Evolutionary conservation across 192 early-diverging fungal genomes (phyloP), one percentile per base, ranked within the genome.

Genomic region (Entomortierella lignicola): DNA sequence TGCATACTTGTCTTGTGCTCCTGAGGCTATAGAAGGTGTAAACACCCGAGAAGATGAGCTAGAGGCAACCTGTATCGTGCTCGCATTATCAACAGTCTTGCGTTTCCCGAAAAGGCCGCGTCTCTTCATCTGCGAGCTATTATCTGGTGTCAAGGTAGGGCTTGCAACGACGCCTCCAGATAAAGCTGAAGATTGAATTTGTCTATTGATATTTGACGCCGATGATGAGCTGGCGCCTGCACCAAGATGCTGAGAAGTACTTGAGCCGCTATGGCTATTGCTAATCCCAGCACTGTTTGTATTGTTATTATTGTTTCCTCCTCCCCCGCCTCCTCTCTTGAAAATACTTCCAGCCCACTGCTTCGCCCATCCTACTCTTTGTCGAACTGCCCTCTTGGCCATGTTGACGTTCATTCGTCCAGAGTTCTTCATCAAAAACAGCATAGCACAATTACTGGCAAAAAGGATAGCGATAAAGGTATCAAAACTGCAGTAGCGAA

Each of bases 331-430:
- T 18, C 68, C 66, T 56, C 72, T 37, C 43, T 56, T 60, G 60
- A 88, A 85, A 13, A 86, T 66, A 10, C 80, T 55, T 30, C 87
- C 87, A 4, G 85, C 82, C 87, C 87, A 88, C 54, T 86, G 85
- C 52, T 83, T 86, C 12, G 85, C 85, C 87, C 87, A 88, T 4
- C 82, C 83, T 34, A 86, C 83, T 23, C 87, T 55, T 65, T 88
- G 85, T 37, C 85, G 75, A 2, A 86, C 85, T 21, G 85, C 85
- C 54, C 85, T 69, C 66, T 88, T 88, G 27, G 87, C 87, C 87
- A 88, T 87, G n/a, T 82, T 83, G 8, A 86, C 85, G 43, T 88
- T 88, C 72, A 88, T 81, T 20, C 81, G 81, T 18, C 85, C 84
- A 17, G 87, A 84, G 37, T 88, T 88, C 55, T 86, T 86, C 82